Evolutionary conservation across 225 moss, liverwort and hornwort species (phyloP).

Genomic region (Pseudoscleropodium purum): DNA sequence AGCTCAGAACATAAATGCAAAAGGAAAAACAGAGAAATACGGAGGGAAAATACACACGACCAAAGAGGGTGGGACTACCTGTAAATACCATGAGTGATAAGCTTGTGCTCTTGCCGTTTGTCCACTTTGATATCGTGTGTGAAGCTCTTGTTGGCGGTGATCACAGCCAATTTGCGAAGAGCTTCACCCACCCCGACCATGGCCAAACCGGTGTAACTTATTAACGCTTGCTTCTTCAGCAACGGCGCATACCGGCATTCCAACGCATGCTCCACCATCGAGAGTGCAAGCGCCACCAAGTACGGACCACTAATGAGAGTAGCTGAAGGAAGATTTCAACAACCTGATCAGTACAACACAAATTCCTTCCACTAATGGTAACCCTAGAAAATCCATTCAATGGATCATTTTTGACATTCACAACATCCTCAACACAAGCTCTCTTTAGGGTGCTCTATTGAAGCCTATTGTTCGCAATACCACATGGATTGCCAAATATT

Average conservation of each 20-base stretch:
- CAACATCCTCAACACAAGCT: background rate
- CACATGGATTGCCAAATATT: background rate
- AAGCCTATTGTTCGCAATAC: background rate
- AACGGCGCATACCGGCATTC: constrained; percentile 46
- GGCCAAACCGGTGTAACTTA: constrained; percentile 45
- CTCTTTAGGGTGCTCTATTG: background rate
- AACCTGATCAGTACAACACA: background rate
- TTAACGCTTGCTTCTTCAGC: constrained; percentile 30
- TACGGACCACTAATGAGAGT: constrained; percentile 75
- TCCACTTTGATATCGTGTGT: constrained; percentile 82
- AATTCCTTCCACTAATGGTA: background rate
- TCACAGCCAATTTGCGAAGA: constrained; percentile 72
- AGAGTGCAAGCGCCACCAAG: constrained; percentile 53
- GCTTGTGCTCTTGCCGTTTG: constrained; percentile 66
- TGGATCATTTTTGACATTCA: background rate
- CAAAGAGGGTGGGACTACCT: constrained; percentile 24
- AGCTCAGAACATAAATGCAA: background rate
- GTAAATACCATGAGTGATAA: constrained; percentile 90
- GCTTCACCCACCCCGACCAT: constrained; percentile 64
- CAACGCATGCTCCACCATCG: constrained; percentile 60
- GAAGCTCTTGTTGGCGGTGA: constrained; percentile 79
- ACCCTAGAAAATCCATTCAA: background rate
- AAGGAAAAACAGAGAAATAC: background rate
- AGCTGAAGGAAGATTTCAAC: constrained; percentile 31
- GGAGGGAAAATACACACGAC: background rate